Base-by-base conservation (phyloP, 2,329 filamentous ascomycete genomes). In the Talaromyces funiculosus region DNA sequence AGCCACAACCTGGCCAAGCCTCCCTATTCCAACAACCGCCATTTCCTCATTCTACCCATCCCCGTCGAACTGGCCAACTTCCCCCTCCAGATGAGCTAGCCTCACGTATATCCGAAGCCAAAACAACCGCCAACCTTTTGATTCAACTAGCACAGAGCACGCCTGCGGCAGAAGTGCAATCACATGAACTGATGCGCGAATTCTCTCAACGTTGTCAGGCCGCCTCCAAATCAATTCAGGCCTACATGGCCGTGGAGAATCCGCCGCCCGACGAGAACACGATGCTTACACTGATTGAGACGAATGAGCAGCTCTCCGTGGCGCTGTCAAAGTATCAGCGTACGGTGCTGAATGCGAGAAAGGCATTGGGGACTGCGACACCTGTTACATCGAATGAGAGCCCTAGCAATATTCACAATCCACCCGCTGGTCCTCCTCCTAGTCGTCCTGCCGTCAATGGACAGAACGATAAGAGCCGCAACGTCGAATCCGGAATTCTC, bases 231-330 rank as follows among this genome's bases (percentile, higher is more conserved):
- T 90, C 89, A 70, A 86, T 97, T 67, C 92, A 97, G 69, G 81
- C 82, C 33, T 97, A 95, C 76, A 96, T 97, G 80, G 82, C 86
- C 43, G 85, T 87, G 51, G 86, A 89, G 60, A 84, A 90, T 71
- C 92, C 93, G 0, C 72, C 84, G 0, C 92, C 93, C 0, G 94
- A 97, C 73, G 93, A 96, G 69, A 89, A 96, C 66, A 97, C 93
- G 1, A 91, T 97, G 84, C 86, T 94, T 71, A 92, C 86, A 14
- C 79, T 99, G 63, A 96, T 99, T 69, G 92, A 97, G 74, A 94
- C 91, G 14, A 96, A 96, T 72, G 94, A 97, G 74, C 89, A 93
- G 71, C 81, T 99, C 31, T 90, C 90, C 63, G 85, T 90, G 47
- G 88, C 92, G 0, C 81, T 93, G 42, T 94, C 86, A 64, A 87